A percentile compares a stretch with the other conserved stretches of the same genome.
These are phyloP conservation scores for Starmerella roubikii DNA, from an alignment of 805 yeast genomes.

Conservation along the genomic window DNA sequence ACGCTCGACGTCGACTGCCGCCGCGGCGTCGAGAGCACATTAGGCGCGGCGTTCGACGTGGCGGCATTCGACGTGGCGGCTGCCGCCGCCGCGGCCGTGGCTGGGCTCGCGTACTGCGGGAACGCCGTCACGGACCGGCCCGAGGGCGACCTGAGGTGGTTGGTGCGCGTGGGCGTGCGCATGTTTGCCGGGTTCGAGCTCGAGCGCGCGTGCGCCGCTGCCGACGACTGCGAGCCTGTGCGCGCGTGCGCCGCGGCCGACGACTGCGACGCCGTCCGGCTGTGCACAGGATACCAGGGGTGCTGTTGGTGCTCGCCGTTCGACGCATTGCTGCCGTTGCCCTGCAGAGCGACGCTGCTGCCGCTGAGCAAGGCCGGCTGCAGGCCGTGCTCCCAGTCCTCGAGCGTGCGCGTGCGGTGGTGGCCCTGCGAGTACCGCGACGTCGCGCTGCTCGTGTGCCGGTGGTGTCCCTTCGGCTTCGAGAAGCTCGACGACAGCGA, in stretches of 20 bases:
- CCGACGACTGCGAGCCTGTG: background rate
- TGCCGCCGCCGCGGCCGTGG: background rate
- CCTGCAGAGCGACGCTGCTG: background rate
- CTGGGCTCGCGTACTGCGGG: background rate
- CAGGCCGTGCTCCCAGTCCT: constrained; percentile 9
- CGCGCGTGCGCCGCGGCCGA: constrained; percentile 1
- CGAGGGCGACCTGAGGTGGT: constrained; percentile 2
- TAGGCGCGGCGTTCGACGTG: background rate
- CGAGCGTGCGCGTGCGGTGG: constrained; percentile 8
- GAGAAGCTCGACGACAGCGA: constrained; percentile 10
- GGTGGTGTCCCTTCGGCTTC: constrained; percentile 11
- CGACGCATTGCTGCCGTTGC: background rate
- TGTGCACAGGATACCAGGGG: too few species aligned
- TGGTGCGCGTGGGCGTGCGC: background rate
- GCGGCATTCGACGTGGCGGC: too few species aligned
- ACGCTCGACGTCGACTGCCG: constrained; percentile 1
- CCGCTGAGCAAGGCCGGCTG: constrained; percentile 2
- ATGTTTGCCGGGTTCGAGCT: background rate
- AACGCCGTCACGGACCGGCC: background rate
- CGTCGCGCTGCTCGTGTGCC: constrained; percentile 12
- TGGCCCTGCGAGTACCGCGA: constrained; percentile 11
- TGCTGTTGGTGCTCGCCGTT: background rate
- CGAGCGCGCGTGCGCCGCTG: too few species aligned
- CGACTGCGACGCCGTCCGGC: background rate
- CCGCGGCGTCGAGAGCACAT: background rate